phyloP scores from a whole-genome alignment of 2,329 filamentous ascomycete species.

The Nothopassalora personata region DNA sequence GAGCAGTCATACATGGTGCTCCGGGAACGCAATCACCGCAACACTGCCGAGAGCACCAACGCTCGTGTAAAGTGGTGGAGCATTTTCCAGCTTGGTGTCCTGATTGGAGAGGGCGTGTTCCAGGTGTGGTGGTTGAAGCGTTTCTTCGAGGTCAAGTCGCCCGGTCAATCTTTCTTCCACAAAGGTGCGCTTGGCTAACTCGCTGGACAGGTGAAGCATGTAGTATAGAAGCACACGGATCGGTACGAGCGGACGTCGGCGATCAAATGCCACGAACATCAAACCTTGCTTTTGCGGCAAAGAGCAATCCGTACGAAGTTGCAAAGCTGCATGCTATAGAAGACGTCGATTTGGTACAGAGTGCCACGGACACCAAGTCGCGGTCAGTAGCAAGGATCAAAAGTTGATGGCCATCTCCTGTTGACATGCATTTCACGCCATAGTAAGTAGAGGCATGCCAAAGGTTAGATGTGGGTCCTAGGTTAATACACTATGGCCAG shows the following conservation, averaged over 20 bases:
- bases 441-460: too few species aligned
- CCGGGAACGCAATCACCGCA: constrained; percentile 91
- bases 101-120: constrained; percentile 89
- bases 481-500: too few species aligned
- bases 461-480: too few species aligned
- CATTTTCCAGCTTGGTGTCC: constrained; percentile 84
- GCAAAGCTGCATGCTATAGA: too few species aligned
- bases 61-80: constrained; percentile 99
- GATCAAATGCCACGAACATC: not conserved
- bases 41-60: constrained; percentile 98
- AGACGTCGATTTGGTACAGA: too few species aligned
- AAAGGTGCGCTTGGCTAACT: constrained; percentile 29
- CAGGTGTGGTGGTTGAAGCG: constrained; percentile 99
- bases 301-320: not conserved
- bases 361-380: too few species aligned
- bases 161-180: constrained; percentile 25
- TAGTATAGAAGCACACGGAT: constrained; percentile 25
- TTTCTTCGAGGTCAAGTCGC: constrained; percentile 51
- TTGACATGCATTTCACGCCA: too few species aligned
- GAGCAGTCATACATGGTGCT: constrained; percentile 96
- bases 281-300: not conserved
- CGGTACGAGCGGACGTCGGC: not conserved
- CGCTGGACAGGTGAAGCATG: constrained; percentile 35
- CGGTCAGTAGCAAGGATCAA: too few species aligned
- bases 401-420: too few species aligned